A percentile compares a stretch with the other conserved stretches of the same genome.
phyloP scores from a whole-genome alignment of 768 basidiomycete species.

The Trametes cubensis region DNA sequence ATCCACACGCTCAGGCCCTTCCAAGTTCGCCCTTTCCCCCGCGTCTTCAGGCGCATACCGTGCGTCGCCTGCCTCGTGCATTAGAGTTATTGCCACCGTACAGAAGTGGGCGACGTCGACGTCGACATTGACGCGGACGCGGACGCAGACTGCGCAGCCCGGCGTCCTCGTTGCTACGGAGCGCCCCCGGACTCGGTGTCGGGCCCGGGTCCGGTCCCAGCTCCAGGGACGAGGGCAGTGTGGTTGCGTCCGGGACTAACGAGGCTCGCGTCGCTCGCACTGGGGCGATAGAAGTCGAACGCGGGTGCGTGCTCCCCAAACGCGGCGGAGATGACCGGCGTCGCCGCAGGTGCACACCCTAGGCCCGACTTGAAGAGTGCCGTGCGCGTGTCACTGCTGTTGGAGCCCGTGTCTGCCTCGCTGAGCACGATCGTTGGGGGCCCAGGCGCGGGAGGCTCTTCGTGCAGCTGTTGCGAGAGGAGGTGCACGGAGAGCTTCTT shows the following conservation, averaged over 20 bases:
- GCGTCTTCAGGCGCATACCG: too few species aligned
- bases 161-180: background rate
- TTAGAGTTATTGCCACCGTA: background rate
- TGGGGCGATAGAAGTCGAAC: background rate
- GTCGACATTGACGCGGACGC: too few species aligned
- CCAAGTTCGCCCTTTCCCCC: too few species aligned
- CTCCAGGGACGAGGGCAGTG: too few species aligned
- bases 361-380: constrained; percentile 27
- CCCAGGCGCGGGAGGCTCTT: background rate
- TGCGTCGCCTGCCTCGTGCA: background rate
- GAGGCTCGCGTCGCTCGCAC: too few species aligned
- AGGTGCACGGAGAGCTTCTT: constrained; percentile 33
- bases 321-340: constrained; percentile 21
- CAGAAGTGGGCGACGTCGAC: too few species aligned
- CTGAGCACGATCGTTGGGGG: background rate
- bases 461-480: constrained; percentile 26
- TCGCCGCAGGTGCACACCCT: constrained; percentile 26
- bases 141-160: background rate
- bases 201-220: too few species aligned
- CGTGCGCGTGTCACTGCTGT: background rate
- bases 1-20: too few species aligned
- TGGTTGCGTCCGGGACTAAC: too few species aligned
- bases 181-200: background rate
- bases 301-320: constrained; percentile 7
- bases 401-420: constrained; percentile 7